Percentiles rank a stretch among this genome's conserved stretches.
These are phyloP conservation scores for Trichoderma sp. DNA, from an alignment of 2,329 filamentous ascomycete species.

Conservation along the genomic window DNA sequence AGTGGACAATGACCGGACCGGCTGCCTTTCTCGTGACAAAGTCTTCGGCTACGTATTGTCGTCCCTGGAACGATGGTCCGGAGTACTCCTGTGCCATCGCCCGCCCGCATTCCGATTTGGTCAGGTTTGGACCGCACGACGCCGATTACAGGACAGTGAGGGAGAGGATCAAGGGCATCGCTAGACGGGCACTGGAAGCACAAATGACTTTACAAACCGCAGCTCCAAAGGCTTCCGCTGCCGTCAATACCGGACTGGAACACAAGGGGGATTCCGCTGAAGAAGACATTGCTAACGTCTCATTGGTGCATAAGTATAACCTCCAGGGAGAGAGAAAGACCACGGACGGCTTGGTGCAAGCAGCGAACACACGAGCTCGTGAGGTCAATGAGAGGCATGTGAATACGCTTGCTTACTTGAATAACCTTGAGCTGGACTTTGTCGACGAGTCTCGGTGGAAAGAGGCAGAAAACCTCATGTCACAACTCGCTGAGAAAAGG, in stretches of 20 bases:
- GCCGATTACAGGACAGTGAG: neutral
- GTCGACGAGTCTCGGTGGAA: neutral
- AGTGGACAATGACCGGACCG: neutral
- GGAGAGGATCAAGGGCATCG: conserved; percentile 22
- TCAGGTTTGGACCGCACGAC: neutral
- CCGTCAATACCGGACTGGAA: neutral
- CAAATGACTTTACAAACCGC: neutral
- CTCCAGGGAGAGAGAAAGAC: accelerated
- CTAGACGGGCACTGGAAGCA: conserved; percentile 1
- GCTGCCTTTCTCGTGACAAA: neutral
- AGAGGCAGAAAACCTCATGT: neutral
- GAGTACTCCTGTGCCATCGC: neutral
- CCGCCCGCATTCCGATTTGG: conserved; percentile 4
- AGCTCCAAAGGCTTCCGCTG: conserved; percentile 16
- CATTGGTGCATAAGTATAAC: neutral
- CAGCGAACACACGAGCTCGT: neutral
- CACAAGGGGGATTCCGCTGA: neutral
- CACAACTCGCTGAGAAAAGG: neutral
- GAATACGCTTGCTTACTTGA: neutral
- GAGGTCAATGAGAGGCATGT: neutral
- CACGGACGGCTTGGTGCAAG: neutral
- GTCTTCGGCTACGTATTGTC: neutral
- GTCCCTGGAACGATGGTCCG: neutral
- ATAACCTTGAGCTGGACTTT: neutral
- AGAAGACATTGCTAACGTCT: neutral